These are phyloP conservation scores for Spergularia azorica DNA, from an alignment of 179 eudicot species.

Conservation along the genomic window DNA sequence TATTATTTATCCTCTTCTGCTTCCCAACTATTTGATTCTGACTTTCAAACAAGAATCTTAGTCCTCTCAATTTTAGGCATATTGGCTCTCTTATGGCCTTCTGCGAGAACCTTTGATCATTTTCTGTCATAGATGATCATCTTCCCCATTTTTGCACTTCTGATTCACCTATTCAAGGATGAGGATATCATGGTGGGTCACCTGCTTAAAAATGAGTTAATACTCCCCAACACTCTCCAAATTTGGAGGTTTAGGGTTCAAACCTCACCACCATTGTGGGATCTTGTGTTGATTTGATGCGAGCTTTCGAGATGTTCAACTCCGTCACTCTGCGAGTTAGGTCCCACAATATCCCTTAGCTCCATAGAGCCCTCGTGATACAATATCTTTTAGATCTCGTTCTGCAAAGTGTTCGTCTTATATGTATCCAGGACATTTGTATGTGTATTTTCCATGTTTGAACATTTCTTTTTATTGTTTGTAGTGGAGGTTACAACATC, in stretches of 20 bases:
- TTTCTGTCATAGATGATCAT: background rate
- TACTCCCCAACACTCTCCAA: too few relatives aligned
- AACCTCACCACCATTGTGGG: too few relatives aligned
- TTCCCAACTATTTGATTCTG: background rate
- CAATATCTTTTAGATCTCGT: too few relatives aligned
- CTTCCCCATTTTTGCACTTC: background rate
- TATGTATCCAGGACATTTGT: background rate
- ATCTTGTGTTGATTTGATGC: background rate
- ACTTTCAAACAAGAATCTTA: background rate
- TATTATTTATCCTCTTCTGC: background rate
- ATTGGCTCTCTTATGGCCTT: too few relatives aligned
- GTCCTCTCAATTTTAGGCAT: background rate
- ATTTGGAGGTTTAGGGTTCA: too few relatives aligned
- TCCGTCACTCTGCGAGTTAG: too few relatives aligned
- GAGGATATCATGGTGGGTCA: too few relatives aligned
- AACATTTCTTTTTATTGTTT: slow-evolving; percentile 16
- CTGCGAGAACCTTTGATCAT: background rate
- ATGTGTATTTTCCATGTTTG: slow-evolving; percentile 2
- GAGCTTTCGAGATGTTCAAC: background rate
- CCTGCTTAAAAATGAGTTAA: too few relatives aligned
- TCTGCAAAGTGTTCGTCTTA: too few relatives aligned
- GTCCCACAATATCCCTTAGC: too few relatives aligned
- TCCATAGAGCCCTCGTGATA: too few relatives aligned
- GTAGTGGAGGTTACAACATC: slow-evolving; percentile 97
- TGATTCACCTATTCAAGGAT: too few relatives aligned